These are phyloP conservation scores for Eucalyptus shirleyi DNA, from an alignment of 345 rosid species.

Conservation along the genomic window DNA sequence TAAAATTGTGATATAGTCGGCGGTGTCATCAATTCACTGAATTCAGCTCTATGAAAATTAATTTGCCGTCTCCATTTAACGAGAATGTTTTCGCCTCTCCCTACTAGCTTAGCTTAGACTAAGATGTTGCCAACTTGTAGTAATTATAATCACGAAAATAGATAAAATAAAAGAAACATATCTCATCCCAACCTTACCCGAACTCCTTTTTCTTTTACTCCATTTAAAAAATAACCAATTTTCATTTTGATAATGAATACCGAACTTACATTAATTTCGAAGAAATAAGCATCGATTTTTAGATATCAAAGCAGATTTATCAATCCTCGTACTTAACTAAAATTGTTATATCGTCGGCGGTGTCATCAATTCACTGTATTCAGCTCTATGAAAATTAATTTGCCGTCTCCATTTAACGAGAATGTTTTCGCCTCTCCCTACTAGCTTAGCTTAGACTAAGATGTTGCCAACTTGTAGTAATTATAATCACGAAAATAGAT, in stretches of 20 bases:
- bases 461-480: not conserved
- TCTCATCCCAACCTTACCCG: too few relatives aligned
- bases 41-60: not conserved
- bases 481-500: too few relatives aligned
- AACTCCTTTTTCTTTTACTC: too few relatives aligned
- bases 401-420: too few relatives aligned
- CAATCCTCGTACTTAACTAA: not conserved
- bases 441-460: not conserved
- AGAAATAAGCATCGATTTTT: not conserved
- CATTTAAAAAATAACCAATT: too few relatives aligned
- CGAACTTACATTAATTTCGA: not conserved
- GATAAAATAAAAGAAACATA: too few relatives aligned
- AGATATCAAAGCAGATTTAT: fast-evolving
- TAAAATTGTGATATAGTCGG: too few relatives aligned
- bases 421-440: too few relatives aligned
- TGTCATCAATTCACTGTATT: not conserved
- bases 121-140: not conserved
- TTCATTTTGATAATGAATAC: not conserved
- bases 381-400: not conserved
- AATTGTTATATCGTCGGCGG: not conserved
- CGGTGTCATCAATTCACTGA: not conserved
- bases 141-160: too few relatives aligned
- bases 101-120: not conserved
- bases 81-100: too few relatives aligned
- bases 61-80: not conserved